Evolutionary conservation across 2,329 filamentous ascomycete species (phyloP), one percentile per base, ranked within the genome.

Genomic region (Beauveria varroae): DNA sequence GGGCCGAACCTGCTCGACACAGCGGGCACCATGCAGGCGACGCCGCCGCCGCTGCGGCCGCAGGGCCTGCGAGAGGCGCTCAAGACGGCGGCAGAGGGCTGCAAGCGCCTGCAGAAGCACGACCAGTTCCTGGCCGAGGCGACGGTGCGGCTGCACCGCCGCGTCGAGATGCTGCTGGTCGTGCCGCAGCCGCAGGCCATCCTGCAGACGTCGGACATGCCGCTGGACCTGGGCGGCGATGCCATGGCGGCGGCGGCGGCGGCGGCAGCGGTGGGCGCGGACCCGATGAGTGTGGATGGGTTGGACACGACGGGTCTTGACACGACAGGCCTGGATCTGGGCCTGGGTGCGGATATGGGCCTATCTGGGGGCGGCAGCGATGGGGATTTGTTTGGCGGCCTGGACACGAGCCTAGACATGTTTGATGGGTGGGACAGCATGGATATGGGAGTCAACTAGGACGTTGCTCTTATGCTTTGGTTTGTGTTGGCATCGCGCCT

Each of bases 91-190:
- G 82, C 83, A 0, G 82, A 86, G 64, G 79, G 82, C 49, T 87
- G 82, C 61, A 80, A 80, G 63, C 77, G 75, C 62, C 75, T 85
- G 0, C 80, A 86, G 43, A 80, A 81, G 66, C 75, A 75, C n/a
- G 85, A 88, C 62, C 75, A 78, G 1, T 73, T 76, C 20, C 74
- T 83, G 50, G 85, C 86, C 1, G 86, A 89, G 70, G 81, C 81
- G 9, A 74, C 86, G 16, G 82, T 88, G 10, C 83, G 86, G 8
- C 78, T 89, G 8, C 78, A 87, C 69, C 78, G 86, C 28, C 78
- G 80, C 2, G 86, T 90, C 12, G 86, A 90, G 71, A 79, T 81
- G n/a, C 86, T 88, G 68, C 80, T 89, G 76, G 75, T 76, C 40
- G 72, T 69, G 67, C 73, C 74, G 24, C 73, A 74, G 58, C 68